Evolutionary conservation across 129 eudicot species (phyloP), one percentile per base, ranked within the genome.

Genomic region (Ambrosia artemisiifolia): DNA sequence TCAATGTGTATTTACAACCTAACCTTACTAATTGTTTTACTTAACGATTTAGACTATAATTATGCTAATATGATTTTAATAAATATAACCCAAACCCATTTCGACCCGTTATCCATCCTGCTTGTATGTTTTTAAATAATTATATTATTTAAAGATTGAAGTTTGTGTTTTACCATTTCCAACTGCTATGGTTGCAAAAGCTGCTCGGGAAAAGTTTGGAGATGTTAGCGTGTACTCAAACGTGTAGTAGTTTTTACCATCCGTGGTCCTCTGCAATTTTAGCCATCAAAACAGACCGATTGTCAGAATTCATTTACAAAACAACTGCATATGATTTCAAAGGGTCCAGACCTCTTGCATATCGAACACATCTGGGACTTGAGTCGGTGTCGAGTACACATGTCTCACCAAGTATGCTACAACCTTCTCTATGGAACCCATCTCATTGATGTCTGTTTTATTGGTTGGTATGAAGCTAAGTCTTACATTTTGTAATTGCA

Each of bases 401-500:
- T 87, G 81, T 63, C 62, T 87, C 61, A 89, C 83, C 82, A 93
- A 67, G 70, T 87, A 43, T 59, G 81, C 67, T 28, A 86, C 85
- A 24, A 88, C 88, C 87, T 85, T 88, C 53, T 87, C 87, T 61
- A 89, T 81, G 4, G 95, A 83, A 55, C 98, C 98, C 86, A 89
- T 76, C 4, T 89, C 96, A 14, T 69, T 96, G 84, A 93, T 82
- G 74, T 93, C 98, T 16, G 82, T 81, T 75, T 93, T 93, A 34
- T 73, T 79, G 12, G 98, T 93, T 0, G 96, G 98, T 69, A 93
- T 83, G 67, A 93, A 93, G 77, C 98, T 93, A 78, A 93, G 78
- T 69, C 98, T 89, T 18, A 93, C 95, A 66, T 93, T 93, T 63
- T 93, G 98, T 78, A 93, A 49, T 61, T 93, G 98, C 67, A 93